These are phyloP conservation scores for Chenopodium quinoa DNA, from an alignment of 148 eudicot genomes.

Conservation along the genomic window DNA sequence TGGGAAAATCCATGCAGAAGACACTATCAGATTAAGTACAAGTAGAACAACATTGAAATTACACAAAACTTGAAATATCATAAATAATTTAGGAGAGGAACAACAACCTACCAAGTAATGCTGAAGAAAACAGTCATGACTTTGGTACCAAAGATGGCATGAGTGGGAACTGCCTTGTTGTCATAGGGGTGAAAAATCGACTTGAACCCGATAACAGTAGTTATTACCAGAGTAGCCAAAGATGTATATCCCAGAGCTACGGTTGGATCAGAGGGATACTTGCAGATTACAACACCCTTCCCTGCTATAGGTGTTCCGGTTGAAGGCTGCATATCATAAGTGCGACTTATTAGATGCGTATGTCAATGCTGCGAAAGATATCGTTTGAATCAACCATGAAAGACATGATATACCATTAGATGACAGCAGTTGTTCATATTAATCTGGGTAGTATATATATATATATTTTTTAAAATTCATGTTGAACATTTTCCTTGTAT, in stretches of 20 bases:
- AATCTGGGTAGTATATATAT: no score
- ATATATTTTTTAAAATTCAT: no score
- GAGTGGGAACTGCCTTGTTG: slow-evolving; percentile 61
- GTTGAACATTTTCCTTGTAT: no score
- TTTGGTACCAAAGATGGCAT: slow-evolving; percentile 64
- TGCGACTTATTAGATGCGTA: background rate
- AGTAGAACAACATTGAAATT: background rate
- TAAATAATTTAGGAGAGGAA: background rate
- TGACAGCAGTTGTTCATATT: no score
- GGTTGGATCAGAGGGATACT: slow-evolving; percentile 69
- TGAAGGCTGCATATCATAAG: slow-evolving; percentile 52
- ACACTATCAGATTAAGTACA: background rate
- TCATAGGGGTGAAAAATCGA: slow-evolving; percentile 74
- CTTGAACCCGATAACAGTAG: slow-evolving; percentile 46
- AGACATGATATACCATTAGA: no score
- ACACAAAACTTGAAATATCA: background rate
- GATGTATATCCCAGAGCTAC: slow-evolving; percentile 70
- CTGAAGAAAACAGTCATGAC: slow-evolving; percentile 65
- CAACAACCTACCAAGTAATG: slow-evolving; percentile 61
- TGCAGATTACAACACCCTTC: slow-evolving; percentile 75
- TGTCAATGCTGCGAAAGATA: background rate
- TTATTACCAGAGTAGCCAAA: slow-evolving; percentile 43
- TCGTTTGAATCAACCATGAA: no score
- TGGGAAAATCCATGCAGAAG: background rate
- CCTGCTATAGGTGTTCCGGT: slow-evolving; percentile 68